Evolutionary conservation across 1,284 basidiomycete species (phyloP).

Genomic region (Tetrapyrgos nigripes): DNA sequence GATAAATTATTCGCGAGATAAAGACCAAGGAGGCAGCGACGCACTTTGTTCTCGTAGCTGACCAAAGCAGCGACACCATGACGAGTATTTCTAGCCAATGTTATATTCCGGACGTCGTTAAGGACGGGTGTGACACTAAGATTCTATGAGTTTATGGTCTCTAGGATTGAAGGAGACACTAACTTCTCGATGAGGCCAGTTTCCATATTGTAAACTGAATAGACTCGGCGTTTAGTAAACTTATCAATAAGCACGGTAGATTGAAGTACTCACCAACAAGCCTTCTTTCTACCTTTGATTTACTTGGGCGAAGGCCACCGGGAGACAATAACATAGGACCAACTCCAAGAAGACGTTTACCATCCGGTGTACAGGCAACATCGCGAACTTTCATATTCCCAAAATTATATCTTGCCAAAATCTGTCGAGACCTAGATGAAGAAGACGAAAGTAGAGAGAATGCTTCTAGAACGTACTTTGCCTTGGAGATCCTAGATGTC

Average conservation of each 20-base stretch:
- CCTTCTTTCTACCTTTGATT: constrained; percentile 77
- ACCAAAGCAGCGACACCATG: constrained; percentile 68
- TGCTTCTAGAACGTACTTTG: constrained; percentile 35
- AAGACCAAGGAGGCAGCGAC: background rate
- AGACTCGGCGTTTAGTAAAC: background rate
- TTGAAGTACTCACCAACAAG: constrained; percentile 70
- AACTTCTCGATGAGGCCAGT: constrained; percentile 72
- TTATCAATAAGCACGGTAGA: background rate
- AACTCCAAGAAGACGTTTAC: constrained; percentile 69
- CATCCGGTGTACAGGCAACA: constrained; percentile 75
- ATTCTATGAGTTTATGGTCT: background rate
- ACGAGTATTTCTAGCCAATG: constrained; percentile 54
- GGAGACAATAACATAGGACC: constrained; percentile 69
- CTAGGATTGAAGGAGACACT: constrained; percentile 20
- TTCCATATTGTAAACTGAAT: constrained; percentile 70
- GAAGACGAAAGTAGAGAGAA: background rate
- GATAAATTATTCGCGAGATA: constrained; percentile 14
- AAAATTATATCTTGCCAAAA: constrained; percentile 66
- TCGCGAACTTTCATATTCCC: constrained; percentile 74
- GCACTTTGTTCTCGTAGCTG: constrained; percentile 76
- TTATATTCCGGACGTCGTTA: constrained; percentile 78
- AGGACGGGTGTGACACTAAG: constrained; percentile 64
- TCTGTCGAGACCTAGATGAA: constrained; percentile 39
- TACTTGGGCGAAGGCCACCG: constrained; percentile 71
- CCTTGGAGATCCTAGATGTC: constrained; percentile 57